Evolutionary conservation across 495 filamentous ascomycete genomes (phyloP).

Genomic region (Staphylotrichum tortipilum): DNA sequence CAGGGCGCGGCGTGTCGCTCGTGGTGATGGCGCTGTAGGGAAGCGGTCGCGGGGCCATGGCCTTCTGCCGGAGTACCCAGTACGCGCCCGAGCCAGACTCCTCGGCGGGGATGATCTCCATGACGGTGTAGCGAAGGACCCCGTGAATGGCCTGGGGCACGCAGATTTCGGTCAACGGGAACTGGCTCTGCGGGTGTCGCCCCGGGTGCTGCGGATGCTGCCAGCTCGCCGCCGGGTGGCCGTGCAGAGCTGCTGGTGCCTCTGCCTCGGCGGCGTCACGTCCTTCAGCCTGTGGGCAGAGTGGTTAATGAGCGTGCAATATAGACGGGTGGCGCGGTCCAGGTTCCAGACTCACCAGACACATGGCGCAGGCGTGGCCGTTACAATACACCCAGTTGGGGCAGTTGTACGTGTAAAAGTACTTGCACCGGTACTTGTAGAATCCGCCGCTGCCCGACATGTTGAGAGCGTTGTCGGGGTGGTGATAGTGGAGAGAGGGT

Average conservation of each 20-base stretch:
- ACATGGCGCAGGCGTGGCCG: slow-evolving; percentile 46
- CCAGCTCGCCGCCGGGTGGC: background rate
- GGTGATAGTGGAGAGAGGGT: no score
- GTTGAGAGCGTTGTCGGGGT: slow-evolving; percentile 8
- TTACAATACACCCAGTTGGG: slow-evolving; percentile 56
- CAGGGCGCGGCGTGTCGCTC: slow-evolving; percentile 28
- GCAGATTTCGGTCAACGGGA: slow-evolving; percentile 21
- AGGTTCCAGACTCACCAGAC: slow-evolving; percentile 39
- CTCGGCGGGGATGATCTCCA: slow-evolving; percentile 33
- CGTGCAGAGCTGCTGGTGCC: background rate
- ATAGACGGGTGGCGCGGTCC: background rate
- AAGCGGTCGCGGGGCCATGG: slow-evolving; percentile 11
- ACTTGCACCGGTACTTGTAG: slow-evolving; percentile 55
- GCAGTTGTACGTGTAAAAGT: slow-evolving; percentile 50
- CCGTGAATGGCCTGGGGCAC: slow-evolving; percentile 39
- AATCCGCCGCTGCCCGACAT: slow-evolving; percentile 52
- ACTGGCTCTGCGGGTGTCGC: background rate
- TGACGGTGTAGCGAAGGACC: slow-evolving; percentile 35
- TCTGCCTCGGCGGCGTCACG: slow-evolving; percentile 33
- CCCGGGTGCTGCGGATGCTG: background rate
- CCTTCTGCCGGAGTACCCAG: slow-evolving; percentile 26
- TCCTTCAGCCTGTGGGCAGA: slow-evolving; percentile 36
- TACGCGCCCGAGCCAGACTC: slow-evolving; percentile 23
- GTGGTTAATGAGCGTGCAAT: background rate
- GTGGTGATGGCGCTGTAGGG: slow-evolving; percentile 25